phyloP scores from a whole-genome alignment of 805 yeast species.

The Priceomyces fermenticarens region DNA sequence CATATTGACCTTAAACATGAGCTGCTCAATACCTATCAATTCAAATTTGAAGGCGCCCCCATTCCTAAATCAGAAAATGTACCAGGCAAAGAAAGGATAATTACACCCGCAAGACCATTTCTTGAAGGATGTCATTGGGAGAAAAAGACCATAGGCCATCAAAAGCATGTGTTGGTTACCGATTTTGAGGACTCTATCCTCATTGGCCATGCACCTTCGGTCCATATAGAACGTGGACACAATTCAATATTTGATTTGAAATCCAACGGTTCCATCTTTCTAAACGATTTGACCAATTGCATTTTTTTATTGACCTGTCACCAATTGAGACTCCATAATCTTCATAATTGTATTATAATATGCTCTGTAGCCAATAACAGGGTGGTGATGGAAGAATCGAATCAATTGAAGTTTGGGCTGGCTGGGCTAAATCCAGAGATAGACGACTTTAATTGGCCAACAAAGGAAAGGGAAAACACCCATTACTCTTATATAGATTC shows the following conservation, averaged over 20 bases:
- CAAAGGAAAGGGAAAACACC: constrained; percentile 4
- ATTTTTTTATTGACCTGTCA: constrained; percentile 22
- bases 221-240: constrained; percentile 18
- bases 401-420: constrained; percentile 12
- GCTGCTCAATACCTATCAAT: constrained; percentile 12
- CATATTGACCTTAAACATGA: constrained; percentile 17
- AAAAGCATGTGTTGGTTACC: constrained; percentile 12
- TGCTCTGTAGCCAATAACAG: constrained; percentile 18
- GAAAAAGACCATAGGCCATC: constrained; percentile 3
- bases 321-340: constrained; percentile 27
- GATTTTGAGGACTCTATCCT: constrained; percentile 9
- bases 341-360: constrained; percentile 14
- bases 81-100: neutral
- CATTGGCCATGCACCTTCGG: constrained; percentile 13
- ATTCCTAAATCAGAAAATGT: constrained; percentile 5
- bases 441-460: constrained; percentile 31
- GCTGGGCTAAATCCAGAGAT: constrained; percentile 9
- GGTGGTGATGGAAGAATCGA: constrained; percentile 31
- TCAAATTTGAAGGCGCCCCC: constrained; percentile 31
- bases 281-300: constrained; percentile 18
- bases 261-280: constrained; percentile 29
- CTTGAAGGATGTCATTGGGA: constrained; percentile 1
- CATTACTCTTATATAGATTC: neutral
- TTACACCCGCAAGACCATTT: constrained; percentile 1
- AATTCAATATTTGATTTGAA: constrained; percentile 14